Conservation (phyloP, 2,329 filamentous ascomycete genomes). For the Nothophoma quercina region DNA sequence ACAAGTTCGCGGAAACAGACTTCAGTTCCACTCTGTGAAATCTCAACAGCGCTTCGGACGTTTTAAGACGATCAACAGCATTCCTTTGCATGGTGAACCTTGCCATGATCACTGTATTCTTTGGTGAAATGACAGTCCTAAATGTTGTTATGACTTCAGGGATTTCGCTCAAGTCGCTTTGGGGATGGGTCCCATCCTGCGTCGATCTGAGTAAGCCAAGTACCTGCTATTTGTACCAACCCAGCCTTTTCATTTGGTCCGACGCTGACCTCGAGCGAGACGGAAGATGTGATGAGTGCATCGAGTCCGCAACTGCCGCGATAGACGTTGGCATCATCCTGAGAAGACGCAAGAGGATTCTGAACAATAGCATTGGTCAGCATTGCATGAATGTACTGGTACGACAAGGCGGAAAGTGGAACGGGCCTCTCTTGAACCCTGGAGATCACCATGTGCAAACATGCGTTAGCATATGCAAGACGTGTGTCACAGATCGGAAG, state of each 20-base stretch:
- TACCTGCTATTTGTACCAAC: not conserved
- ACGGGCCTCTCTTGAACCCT: not conserved
- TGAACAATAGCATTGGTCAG: not conserved
- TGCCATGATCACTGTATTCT: too few relatives aligned
- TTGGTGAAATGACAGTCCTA: too few relatives aligned
- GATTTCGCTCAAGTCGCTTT: too few relatives aligned
- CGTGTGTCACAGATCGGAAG: not conserved
- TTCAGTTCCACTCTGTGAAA: not conserved
- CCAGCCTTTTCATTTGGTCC: too few relatives aligned
- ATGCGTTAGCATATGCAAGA: slow-evolving; percentile 3
- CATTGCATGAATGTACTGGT: not conserved
- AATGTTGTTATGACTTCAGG: too few relatives aligned
- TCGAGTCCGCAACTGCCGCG: not conserved
- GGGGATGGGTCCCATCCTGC: too few relatives aligned
- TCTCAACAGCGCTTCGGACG: not conserved
- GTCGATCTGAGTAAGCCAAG: too few relatives aligned
- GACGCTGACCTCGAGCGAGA: not conserved
- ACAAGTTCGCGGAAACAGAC: not conserved
- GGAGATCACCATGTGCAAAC: not conserved
- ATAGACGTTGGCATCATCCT: not conserved
- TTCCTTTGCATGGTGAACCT: not conserved
- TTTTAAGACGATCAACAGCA: not conserved
- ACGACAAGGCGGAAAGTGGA: not conserved
- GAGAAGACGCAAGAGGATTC: not conserved
- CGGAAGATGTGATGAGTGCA: not conserved